These are phyloP conservation scores for Plasmodium adleri DNA, from an alignment of 169 alveolate species.

Conservation along the genomic window DNA sequence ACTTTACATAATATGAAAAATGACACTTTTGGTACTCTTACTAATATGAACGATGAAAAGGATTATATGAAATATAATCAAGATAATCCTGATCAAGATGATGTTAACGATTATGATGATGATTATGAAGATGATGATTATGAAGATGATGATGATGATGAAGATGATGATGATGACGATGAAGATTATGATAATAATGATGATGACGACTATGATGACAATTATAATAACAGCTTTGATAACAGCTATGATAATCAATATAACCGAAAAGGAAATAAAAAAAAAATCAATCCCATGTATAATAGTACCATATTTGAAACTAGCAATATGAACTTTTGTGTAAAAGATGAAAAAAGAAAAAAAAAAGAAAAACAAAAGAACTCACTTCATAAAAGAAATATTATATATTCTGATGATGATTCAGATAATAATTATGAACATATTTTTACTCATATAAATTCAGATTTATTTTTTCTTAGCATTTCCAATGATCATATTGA, in stretches of 20 bases:
- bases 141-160: constrained; percentile 13
- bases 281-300: constrained; percentile 46
- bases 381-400: constrained; percentile 13
- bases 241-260: constrained; percentile 6
- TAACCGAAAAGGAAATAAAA: neutral
- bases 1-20: constrained; percentile 5
- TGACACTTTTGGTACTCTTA: constrained; percentile 24
- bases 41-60: neutral
- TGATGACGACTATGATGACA: too few relatives aligned
- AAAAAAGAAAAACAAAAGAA: constrained; percentile 31
- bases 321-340: constrained; percentile 49
- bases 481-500: constrained; percentile 74
- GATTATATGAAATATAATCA: constrained; percentile 10
- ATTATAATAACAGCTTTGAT: too few relatives aligned
- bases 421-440: constrained; percentile 74
- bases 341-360: neutral
- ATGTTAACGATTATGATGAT: neutral
- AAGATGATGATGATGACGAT: neutral
- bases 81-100: neutral
- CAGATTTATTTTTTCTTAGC: constrained; percentile 54
- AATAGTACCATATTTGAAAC: constrained; percentile 75
- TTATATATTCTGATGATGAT: constrained; percentile 64
- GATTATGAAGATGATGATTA: neutral
- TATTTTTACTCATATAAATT: constrained; percentile 63
- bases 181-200: too few relatives aligned